These are phyloP conservation scores for Tetrapisispora phaffii DNA, from an alignment of 805 yeast genomes.

Conservation along the genomic window DNA sequence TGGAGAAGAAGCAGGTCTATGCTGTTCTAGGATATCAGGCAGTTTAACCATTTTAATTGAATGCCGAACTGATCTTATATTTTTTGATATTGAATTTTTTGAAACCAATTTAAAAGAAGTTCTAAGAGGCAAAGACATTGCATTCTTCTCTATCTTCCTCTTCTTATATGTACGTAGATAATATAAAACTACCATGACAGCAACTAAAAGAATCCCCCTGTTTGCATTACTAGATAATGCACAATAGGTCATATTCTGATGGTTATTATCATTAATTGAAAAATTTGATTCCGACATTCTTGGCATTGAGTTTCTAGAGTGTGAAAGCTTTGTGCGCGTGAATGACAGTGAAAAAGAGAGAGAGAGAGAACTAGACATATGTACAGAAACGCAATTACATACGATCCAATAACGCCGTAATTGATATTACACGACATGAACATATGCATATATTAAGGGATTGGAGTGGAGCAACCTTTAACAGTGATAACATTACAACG, in stretches of 20 bases:
- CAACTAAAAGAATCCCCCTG: background rate
- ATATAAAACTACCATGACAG: background rate
- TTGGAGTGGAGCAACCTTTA: too few species aligned
- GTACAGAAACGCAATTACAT: too few species aligned
- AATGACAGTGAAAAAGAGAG: too few species aligned
- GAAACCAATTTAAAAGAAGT: background rate
- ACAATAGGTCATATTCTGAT: background rate
- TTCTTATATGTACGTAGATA: too few species aligned
- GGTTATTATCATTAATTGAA: background rate
- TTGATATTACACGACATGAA: too few species aligned
- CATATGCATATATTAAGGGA: too few species aligned
- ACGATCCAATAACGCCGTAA: too few species aligned
- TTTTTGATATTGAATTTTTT: background rate
- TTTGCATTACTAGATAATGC: background rate
- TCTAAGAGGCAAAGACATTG: background rate
- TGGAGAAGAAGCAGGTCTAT: slow-evolving; percentile 31
- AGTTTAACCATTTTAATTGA: slow-evolving; percentile 7
- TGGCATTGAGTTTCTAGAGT: background rate
- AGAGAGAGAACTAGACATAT: too few species aligned
- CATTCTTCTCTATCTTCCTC: background rate
- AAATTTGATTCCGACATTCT: background rate
- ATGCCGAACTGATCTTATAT: background rate
- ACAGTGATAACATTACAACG: too few species aligned
- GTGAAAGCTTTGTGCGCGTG: background rate
- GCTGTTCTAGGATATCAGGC: slow-evolving; percentile 21